phyloP scores from a whole-genome alignment of 257 asterid genomes.

The Solanum okadae region DNA sequence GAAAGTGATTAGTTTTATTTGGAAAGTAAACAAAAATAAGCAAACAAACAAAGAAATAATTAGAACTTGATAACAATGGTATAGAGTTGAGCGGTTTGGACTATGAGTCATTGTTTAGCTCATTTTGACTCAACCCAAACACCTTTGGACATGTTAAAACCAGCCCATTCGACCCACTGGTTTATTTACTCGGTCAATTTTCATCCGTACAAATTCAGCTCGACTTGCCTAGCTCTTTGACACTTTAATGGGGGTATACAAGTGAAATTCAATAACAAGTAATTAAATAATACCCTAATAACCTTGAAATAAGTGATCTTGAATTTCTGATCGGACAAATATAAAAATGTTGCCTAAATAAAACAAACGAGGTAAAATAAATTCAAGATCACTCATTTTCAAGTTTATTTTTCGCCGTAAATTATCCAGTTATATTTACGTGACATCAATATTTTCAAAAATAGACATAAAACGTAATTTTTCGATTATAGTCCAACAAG shows the following conservation, averaged over 20 bases:
- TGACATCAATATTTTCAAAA: too few species aligned
- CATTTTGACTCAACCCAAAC: background rate
- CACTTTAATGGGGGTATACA: background rate
- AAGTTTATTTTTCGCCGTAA: accelerated
- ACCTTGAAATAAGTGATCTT: background rate
- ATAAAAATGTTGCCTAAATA: background rate
- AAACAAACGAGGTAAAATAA: background rate
- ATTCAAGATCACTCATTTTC: background rate
- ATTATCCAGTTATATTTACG: background rate
- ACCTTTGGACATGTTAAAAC: background rate
- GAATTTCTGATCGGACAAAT: background rate
- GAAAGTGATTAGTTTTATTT: background rate
- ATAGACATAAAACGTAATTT: background rate
- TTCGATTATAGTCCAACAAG: background rate
- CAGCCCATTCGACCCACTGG: background rate
- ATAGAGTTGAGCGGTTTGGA: background rate
- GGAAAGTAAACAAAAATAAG: background rate
- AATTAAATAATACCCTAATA: background rate
- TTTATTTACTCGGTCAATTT: too few species aligned
- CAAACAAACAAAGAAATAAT: background rate
- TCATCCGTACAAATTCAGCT: background rate
- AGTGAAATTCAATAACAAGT: background rate
- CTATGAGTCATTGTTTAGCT: background rate
- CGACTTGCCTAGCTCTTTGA: background rate
- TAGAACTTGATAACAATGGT: background rate